Conservation (phyloP, 2,329 filamentous ascomycete species). For the Rosellinia necatrix region DNA sequence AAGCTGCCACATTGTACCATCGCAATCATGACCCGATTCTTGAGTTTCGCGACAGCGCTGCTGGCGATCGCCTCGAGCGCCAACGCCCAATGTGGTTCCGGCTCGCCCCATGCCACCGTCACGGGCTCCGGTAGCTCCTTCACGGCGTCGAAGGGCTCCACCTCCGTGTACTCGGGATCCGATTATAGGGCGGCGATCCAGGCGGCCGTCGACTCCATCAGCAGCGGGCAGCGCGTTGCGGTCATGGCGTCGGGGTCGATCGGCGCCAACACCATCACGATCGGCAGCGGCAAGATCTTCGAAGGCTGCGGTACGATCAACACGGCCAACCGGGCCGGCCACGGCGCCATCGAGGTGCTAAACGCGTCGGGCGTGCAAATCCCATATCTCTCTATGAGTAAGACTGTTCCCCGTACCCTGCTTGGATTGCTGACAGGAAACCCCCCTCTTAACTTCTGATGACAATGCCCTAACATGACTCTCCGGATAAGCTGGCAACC, state of each 20-base stretch:
- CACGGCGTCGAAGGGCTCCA: slow-evolving; percentile 1
- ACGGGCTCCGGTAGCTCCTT: slow-evolving; percentile 3
- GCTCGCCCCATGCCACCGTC: slow-evolving; percentile 5
- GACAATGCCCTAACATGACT: neutral
- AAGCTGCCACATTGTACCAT: neutral
- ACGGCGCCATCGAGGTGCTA: slow-evolving; percentile 59
- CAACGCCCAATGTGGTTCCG: slow-evolving; percentile 8
- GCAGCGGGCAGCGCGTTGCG: slow-evolving; percentile 56
- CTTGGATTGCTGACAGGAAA: neutral
- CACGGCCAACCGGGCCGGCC: slow-evolving; percentile 46
- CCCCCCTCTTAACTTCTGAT: neutral
- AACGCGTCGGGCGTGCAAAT: slow-evolving; percentile 55
- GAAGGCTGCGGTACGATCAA: slow-evolving; percentile 64
- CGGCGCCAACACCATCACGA: slow-evolving; percentile 56
- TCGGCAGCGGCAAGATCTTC: slow-evolving; percentile 59
- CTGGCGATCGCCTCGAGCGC: slow-evolving; percentile 1
- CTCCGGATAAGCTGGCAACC: slow-evolving; percentile 47
- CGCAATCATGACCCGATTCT: slow-evolving; percentile 6
- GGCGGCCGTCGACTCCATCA: slow-evolving; percentile 56
- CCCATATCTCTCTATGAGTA: slow-evolving; percentile 58
- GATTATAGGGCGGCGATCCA: slow-evolving; percentile 61
- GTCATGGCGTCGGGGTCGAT: slow-evolving; percentile 61
- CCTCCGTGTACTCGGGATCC: slow-evolving; percentile 53
- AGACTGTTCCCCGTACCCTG: neutral
- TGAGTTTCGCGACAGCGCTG: neutral